phyloP scores from a whole-genome alignment of 371 early-diverging fungal genomes.

The Caulochytrium protostelioides region DNA sequence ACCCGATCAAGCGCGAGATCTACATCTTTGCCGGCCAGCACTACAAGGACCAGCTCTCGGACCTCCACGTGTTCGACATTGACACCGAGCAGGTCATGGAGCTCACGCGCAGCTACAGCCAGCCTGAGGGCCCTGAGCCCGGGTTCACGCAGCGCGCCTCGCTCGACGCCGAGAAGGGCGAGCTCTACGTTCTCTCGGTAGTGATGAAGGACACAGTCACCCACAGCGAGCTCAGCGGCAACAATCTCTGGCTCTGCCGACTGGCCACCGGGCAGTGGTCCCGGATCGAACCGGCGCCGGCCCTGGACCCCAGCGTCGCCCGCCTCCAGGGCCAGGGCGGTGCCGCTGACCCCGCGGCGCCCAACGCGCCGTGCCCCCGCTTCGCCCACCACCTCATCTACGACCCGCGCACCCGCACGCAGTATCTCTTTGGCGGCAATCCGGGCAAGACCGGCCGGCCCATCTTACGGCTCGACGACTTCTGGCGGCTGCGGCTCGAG shows the following conservation, averaged over 20 bases:
- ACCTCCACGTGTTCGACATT: conserved; percentile 60
- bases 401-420: conserved; percentile 29
- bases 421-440: conserved; percentile 76
- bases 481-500: conserved; percentile 52
- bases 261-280: conserved; percentile 42
- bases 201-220: conserved; percentile 31
- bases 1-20: conserved; percentile 40
- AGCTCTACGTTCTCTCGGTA: conserved; percentile 62
- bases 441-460: conserved; percentile 38
- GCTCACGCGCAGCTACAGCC: conserved; percentile 41
- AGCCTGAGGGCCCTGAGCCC: conserved; percentile 46
- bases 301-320: too few species aligned
- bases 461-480: conserved; percentile 48
- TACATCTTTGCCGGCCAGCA: conserved; percentile 80
- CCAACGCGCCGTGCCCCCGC: conserved; percentile 48
- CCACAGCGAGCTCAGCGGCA: conserved; percentile 35
- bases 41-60: conserved; percentile 43
- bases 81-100: conserved; percentile 45
- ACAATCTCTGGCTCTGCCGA: conserved; percentile 53
- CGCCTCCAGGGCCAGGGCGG: too few species aligned
- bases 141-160: conserved; percentile 72
- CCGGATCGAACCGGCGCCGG: too few species aligned
- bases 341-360: conserved; percentile 19
- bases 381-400: conserved; percentile 74
- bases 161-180: conserved; percentile 45